phyloP scores from a whole-genome alignment of 148 eudicot genomes.

The Cornus kousa region DNA sequence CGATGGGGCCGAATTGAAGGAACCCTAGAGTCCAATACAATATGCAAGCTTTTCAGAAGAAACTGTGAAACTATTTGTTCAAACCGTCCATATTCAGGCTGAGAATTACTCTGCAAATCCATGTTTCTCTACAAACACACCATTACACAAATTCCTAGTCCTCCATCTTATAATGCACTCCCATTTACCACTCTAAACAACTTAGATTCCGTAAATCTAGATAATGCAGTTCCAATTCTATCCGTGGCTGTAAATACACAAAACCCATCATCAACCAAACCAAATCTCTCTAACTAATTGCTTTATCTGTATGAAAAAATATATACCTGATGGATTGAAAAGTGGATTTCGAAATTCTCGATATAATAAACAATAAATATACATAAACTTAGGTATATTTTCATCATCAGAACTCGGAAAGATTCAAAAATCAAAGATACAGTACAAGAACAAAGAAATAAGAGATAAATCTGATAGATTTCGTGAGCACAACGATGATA shows the following conservation, averaged over 20 bases:
- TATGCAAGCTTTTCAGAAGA: slow-evolving; percentile 75
- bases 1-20: slow-evolving; percentile 52
- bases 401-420: neutral
- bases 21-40: slow-evolving; percentile 84
- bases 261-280: neutral
- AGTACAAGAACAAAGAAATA: neutral
- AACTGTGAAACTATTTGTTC: slow-evolving; percentile 87
- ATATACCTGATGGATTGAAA: neutral
- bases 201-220: neutral
- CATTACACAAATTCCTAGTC: neutral
- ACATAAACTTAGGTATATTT: neutral
- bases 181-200: neutral
- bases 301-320: neutral
- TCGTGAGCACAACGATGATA: neutral
- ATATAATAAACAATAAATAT: neutral
- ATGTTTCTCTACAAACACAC: slow-evolving; percentile 26
- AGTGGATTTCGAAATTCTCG: neutral
- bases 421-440: neutral
- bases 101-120: slow-evolving; percentile 59
- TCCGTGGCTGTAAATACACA: neutral
- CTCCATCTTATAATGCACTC: slow-evolving; percentile 1
- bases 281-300: neutral
- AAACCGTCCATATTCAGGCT: slow-evolving; percentile 58
- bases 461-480: neutral
- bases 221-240: neutral